Base-by-base conservation (phyloP, 495 filamentous ascomycete species). In the Penicillium manginii region DNA sequence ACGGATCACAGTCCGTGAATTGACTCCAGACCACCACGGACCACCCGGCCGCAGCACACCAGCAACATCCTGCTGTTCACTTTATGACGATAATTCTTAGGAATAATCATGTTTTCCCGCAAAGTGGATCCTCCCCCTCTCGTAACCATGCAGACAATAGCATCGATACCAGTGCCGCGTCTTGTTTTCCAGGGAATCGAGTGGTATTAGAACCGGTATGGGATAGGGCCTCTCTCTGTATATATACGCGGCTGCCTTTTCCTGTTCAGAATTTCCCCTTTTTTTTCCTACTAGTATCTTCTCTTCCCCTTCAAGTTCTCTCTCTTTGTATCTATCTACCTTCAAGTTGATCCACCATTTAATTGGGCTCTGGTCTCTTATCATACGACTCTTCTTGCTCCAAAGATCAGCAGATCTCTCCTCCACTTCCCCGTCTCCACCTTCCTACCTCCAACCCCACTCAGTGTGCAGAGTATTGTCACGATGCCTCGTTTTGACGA, bases 401-500 rank as follows among this genome's bases (percentile, higher is more conserved):
- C n/a, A 19, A 19, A 47, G 15, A n/a, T 11, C 21, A 10, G 22
- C 10, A 11, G 22, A 26, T 23, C n/a, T 21, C 15, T 26, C 45
- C 22, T n/a, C 45, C 45, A 47, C 32, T 46, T 50, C 51, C 39
- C 49, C 50, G 58, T 62, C 50, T 56, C 54, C 40, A 51, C 39
- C n/a, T n/a, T 37, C 45, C 55, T 60, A 35, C 54, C 50, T 42
- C 12, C 40, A 33, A 35, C 46, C 33, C 45, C 45, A 47, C 45
- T n/a, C 45, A 26, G 19, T 26, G 45, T 26, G 58, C 50, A 52
- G n/a, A n/a, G n/a, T 60, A 50, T 65, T 78, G 85, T 66, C 67
- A 89, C 15, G 12, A 37, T 90, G 87, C 78, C 84, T 74, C 77
- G 78, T 62, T 85, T 85, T 62, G 84, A 87, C 40, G 86, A 86